Percentiles rank a stretch among this genome's conserved stretches.
Conservation (phyloP, 345 rosid genomes). For the Erucastrum elatum region DNA sequence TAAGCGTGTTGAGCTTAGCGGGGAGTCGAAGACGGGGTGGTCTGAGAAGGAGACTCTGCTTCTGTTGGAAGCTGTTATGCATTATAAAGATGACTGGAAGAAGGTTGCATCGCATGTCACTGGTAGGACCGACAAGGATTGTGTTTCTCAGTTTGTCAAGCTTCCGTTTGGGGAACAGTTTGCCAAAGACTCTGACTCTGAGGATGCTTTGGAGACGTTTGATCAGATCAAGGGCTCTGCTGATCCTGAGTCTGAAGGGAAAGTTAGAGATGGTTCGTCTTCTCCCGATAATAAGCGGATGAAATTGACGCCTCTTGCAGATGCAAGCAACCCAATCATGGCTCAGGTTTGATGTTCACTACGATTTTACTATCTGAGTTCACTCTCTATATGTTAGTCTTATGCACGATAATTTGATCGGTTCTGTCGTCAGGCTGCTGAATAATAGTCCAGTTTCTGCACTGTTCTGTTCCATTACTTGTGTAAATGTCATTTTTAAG, state of each 20-base stretch:
- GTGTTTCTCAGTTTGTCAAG: constrained; percentile 73
- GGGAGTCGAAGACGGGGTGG: constrained; percentile 70
- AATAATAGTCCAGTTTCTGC: not conserved
- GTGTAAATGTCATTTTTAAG: not conserved
- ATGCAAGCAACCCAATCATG: constrained; percentile 99
- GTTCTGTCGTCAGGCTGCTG: not conserved
- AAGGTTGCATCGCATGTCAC: constrained; percentile 78
- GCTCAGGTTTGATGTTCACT: constrained; percentile 63
- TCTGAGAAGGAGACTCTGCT: constrained; percentile 76
- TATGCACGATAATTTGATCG: too few relatives aligned
- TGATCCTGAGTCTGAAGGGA: constrained; percentile 44
- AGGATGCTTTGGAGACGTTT: constrained; percentile 42
- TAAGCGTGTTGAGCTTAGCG: constrained; percentile 80
- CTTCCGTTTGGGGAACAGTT: constrained; percentile 87
- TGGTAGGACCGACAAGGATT: constrained; percentile 86
- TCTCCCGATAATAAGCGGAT: constrained; percentile 49
- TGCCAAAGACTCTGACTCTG: constrained; percentile 45
- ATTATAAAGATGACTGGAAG: constrained; percentile 89
- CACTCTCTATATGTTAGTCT: too few relatives aligned
- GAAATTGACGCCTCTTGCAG: constrained; percentile 79
- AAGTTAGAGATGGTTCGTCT: constrained; percentile 33
- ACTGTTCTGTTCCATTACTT: not conserved
- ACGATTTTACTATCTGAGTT: not conserved
- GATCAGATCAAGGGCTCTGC: constrained; percentile 38
- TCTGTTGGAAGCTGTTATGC: constrained; percentile 78